A percentile compares a stretch with the other conserved stretches of the same genome.
These are phyloP conservation scores for Coemansia sp. DNA, from an alignment of 192 early-diverging fungal genomes.

Conservation along the genomic window DNA sequence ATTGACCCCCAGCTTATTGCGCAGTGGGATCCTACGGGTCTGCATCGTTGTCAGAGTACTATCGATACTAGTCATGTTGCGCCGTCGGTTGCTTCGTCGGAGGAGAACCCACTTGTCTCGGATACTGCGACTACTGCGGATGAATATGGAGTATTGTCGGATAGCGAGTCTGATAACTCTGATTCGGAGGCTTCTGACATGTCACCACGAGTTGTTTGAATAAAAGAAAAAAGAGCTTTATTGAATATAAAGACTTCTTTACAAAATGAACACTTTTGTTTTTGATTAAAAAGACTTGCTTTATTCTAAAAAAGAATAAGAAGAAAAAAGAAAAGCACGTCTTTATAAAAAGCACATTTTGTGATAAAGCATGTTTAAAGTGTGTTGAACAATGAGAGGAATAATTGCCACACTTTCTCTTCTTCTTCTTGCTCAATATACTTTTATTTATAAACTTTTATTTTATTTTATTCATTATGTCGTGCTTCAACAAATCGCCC, in stretches of 20 bases:
- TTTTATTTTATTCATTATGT: constrained; percentile 3
- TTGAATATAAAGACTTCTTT: no score
- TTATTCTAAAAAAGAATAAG: not conserved
- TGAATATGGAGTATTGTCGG: constrained; percentile 9
- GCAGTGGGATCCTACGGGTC: constrained; percentile 35
- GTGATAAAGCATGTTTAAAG: no score
- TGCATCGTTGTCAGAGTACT: constrained; percentile 22
- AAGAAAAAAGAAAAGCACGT: not conserved
- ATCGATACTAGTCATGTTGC: not conserved
- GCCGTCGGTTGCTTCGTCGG: not conserved
- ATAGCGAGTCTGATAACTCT: constrained; percentile 33
- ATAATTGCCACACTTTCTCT: not conserved
- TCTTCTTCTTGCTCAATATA: not conserved
- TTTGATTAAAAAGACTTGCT: not conserved
- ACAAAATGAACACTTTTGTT: not conserved
- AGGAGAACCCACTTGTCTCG: not conserved
- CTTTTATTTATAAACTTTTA: not conserved
- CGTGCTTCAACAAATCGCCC: not conserved
- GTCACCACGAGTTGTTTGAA: not conserved
- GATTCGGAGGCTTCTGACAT: constrained; percentile 1
- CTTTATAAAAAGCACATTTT: not conserved
- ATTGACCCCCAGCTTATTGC: constrained; percentile 34
- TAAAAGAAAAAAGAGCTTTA: not conserved
- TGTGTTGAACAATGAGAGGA: no score
- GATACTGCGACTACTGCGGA: not conserved